Evolutionary conservation across 2,329 filamentous ascomycete species (phyloP).

Genomic region (Dothistroma septosporum): DNA sequence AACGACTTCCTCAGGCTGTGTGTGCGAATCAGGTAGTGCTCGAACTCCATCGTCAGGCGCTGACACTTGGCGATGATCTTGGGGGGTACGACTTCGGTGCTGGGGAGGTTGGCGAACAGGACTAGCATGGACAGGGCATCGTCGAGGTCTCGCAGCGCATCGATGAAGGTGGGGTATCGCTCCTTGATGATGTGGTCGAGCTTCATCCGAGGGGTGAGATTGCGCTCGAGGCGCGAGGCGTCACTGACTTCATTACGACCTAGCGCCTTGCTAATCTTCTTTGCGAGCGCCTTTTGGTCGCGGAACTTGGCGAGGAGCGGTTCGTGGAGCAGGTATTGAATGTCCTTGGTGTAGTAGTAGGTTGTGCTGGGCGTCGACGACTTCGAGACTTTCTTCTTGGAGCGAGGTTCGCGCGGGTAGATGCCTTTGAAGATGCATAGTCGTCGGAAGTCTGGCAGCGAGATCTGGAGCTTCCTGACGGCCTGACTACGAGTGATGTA

Average conservation of each 20-base stretch:
- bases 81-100: conserved; percentile 79
- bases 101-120: conserved; percentile 93
- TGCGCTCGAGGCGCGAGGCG: conserved; percentile 85
- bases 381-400: conserved; percentile 94
- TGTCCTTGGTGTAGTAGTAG: conserved; percentile 90
- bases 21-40: conserved; percentile 93
- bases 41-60: conserved; percentile 87
- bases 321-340: conserved; percentile 96
- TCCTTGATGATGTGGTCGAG: conserved; percentile 97
- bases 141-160: conserved; percentile 89
- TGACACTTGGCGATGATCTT: conserved; percentile 97
- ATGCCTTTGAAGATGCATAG: conserved; percentile 99
- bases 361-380: conserved; percentile 86
- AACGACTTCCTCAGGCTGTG: conserved; percentile 93
- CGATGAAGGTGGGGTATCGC: conserved; percentile 94
- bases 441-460: conserved; percentile 92
- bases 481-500: conserved; percentile 97
- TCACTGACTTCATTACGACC: conserved; percentile 87
- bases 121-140: conserved; percentile 97
- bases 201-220: conserved; percentile 80
- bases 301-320: conserved; percentile 91
- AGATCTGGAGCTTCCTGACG: conserved; percentile 95
- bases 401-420: conserved; percentile 93
- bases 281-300: conserved; percentile 92
- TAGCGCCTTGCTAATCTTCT: conserved; percentile 92